Evolutionary conservation across 495 filamentous ascomycete species (phyloP).

Genomic region (Neurospora sp.): DNA sequence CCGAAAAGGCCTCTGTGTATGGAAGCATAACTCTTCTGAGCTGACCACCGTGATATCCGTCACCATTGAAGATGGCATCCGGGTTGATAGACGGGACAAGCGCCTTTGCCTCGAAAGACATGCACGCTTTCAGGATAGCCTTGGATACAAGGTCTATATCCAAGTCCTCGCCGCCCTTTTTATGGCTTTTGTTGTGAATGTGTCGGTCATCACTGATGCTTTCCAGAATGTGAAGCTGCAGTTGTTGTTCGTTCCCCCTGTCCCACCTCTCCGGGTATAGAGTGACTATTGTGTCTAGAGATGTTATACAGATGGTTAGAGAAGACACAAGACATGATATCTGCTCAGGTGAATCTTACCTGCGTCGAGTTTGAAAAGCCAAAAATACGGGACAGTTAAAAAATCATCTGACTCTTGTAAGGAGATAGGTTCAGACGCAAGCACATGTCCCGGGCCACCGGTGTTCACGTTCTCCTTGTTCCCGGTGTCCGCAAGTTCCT

Average conservation of each 20-base stretch:
- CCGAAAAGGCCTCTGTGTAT: conserved; percentile 2
- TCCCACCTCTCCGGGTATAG: conserved; percentile 4
- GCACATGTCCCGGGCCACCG: background rate
- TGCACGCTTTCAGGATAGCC: background rate
- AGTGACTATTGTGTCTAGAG: conserved; percentile 2
- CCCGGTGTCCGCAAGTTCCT: background rate
- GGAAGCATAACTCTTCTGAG: background rate
- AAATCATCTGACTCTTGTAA: background rate
- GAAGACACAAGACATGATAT: background rate
- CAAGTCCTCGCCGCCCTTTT: background rate
- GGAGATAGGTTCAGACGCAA: background rate
- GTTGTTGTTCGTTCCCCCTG: background rate
- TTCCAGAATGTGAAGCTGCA: background rate
- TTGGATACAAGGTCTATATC: background rate
- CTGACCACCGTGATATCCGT: background rate
- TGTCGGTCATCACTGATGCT: conserved; percentile 1
- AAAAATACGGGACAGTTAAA: conserved; percentile 6
- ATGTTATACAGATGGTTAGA: background rate
- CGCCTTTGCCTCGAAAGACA: conserved; percentile 4
- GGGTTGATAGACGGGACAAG: background rate
- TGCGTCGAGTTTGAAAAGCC: conserved; percentile 6
- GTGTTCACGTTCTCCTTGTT: accelerated
- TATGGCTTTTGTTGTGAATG: background rate
- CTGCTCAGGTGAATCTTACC: background rate
- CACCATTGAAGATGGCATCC: background rate